Base-by-base conservation (phyloP, 495 filamentous ascomycete genomes). In the Penicillium cataractarum region DNA sequence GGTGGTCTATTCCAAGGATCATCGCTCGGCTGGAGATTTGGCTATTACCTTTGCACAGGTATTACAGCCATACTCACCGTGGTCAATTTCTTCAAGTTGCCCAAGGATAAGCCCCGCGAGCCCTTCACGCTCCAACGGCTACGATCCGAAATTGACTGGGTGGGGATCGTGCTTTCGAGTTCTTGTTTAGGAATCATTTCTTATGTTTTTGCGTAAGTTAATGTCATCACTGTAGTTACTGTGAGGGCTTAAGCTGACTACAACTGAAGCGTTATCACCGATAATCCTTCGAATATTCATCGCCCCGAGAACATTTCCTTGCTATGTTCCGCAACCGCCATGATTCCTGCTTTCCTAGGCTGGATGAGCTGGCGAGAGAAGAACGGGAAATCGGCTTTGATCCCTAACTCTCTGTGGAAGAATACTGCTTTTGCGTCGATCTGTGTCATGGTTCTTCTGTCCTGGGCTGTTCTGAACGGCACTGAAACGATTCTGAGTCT, bases 351-450 rank as follows among this genome's bases (percentile, higher is more conserved):
- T 0, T 88, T 87, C 62, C 60, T 76, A 19, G 57, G 65, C 1
- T 86, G 83, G 84, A 77, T 82, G 71, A 65, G 72, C 39, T 65
- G 69, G 39, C 78, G 77, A 51, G 83, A 80, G 44, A 68, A 71
- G 50, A 62, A 49, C 2, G 68, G 71, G 6, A 73, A 74, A 27
- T 74, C 82, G 12, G 82, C 81, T 13, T 61, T 88, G 39, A 84
- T 88, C 2, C 84, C 84, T 0, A 88, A 85, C 67, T 74, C 73
- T 0, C 57, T 87, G 2, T 87, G 84, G 84, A 75, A 71, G 29
- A 84, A 83, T 37, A 60, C 62, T 0, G 70, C 76, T 0, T 87
- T 86, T 55, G 74, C 81, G 0, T 79, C 61, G 21, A 78, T 81
- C 5, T 86, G 83, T 62, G 52, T 83, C 15, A 83, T 82, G 65